Evolutionary conservation across 305 asterid genomes (phyloP), one percentile per base, ranked within the genome.

Genomic region (Fraxinus platypoda): DNA sequence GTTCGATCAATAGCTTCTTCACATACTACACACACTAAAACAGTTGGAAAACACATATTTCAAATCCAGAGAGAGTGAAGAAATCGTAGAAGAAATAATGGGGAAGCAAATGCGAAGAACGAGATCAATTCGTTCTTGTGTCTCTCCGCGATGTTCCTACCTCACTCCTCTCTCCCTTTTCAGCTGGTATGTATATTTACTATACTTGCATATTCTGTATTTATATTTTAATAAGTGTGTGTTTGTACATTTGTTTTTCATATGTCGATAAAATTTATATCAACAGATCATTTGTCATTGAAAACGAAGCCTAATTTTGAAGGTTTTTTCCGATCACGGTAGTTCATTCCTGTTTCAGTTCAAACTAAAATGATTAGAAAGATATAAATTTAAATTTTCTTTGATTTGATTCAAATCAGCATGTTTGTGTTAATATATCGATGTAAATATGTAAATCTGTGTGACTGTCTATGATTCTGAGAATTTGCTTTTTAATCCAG

Each of bases 41-140:
- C 74, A 70, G 23, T 31, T 31, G 75, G 31, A 6, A 71, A 31
- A 30, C 59, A n/a, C 8, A 41, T 12, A 71, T 70, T 49, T 68
- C 74, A 21, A 43, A 25, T 28, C 28, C 38, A 21, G 80, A 25
- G 64, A n/a, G 81, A 7, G 52, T 23, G 64, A 52, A 28, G 19
- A 70, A 70, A 31, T 31, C 4, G 41, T 15, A 31, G 75, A 28
- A 71, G 75, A 31, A 71, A 71, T 6, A 46, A 94, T 94, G 97
- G 98, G 94, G 91, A 95, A 93, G 88, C 93, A 97, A 87, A 76
- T 94, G 91, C 87, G 97, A 83, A 93, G 88, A 86, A 85, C 91
- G 35, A 91, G 92, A 84, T 78, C 96, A 6, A 89, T 92, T 78
- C 84, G 98, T 84, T 84, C 94, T 89, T 93, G 99, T 87, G 91